A percentile compares a stretch with the other conserved stretches of the same genome.
Conservation (phyloP, 2,329 filamentous ascomycete genomes). For the Sarocladium strictum region DNA sequence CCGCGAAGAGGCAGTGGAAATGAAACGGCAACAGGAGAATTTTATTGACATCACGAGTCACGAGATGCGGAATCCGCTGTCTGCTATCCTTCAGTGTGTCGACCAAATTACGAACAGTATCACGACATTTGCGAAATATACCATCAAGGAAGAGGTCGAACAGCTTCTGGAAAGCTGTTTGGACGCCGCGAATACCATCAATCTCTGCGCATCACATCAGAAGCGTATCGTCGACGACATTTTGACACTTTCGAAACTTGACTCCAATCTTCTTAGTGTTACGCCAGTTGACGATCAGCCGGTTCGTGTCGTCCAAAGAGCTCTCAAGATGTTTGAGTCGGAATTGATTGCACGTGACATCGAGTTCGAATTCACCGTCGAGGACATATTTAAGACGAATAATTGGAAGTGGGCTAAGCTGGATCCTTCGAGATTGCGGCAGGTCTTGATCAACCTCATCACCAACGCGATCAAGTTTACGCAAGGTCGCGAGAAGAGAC, state of each 20-base stretch:
- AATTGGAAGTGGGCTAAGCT: conserved; percentile 66
- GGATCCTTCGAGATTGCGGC: conserved; percentile 68
- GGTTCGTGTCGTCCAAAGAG: conserved; percentile 59
- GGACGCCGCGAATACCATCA: conserved; percentile 77
- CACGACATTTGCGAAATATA: conserved; percentile 31
- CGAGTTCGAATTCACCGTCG: conserved; percentile 61
- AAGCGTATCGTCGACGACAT: conserved; percentile 67
- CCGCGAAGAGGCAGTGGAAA: conserved; percentile 73
- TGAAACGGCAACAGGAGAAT: conserved; percentile 67
- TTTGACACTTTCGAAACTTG: conserved; percentile 61
- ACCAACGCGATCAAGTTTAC: conserved; percentile 62
- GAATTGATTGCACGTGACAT: conserved; percentile 69
- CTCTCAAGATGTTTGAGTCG: conserved; percentile 73
- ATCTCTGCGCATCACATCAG: conserved; percentile 72
- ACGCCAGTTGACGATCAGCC: conserved; percentile 67
- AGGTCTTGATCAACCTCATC: conserved; percentile 72
- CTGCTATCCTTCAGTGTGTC: conserved; percentile 68
- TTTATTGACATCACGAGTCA: conserved; percentile 71
- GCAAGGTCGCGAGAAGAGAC: conserved; percentile 50
- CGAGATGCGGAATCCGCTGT: conserved; percentile 72
- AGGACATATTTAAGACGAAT: conserved; percentile 59
- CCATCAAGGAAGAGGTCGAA: conserved; percentile 38
- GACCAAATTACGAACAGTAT: conserved; percentile 61
- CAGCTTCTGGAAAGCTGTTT: conserved; percentile 49
- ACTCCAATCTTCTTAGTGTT: conserved; percentile 64